These are phyloP conservation scores for Conticribra guillardii DNA, from an alignment of 108 stramenopile genomes.

Conservation along the genomic window DNA sequence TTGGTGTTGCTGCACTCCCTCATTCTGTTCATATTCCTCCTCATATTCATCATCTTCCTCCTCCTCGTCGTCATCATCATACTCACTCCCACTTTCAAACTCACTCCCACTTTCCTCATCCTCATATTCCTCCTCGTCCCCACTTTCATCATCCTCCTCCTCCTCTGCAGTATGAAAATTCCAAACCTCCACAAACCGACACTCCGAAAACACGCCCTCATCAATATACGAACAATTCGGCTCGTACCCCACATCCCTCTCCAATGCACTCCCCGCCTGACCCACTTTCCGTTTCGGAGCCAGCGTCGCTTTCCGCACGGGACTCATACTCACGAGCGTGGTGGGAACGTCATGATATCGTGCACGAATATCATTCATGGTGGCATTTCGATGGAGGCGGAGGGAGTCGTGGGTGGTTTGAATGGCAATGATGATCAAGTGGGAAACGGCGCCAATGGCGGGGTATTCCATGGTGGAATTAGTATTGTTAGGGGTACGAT, in stretches of 20 bases:
- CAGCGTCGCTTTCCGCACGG: slow-evolving; percentile 35
- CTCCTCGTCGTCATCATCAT: not conserved
- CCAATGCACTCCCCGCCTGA: slow-evolving; percentile 32
- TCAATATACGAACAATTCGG: slow-evolving; percentile 52
- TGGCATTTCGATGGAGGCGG: slow-evolving; percentile 24
- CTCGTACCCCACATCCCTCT: slow-evolving; percentile 46
- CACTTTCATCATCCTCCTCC: slow-evolving; percentile 26
- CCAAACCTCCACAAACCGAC: slow-evolving; percentile 50
- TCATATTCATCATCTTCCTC: not conserved
- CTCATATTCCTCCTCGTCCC: slow-evolving; percentile 5
- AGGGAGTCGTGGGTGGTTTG: slow-evolving; percentile 19
- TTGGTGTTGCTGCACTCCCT: too few relatives aligned
- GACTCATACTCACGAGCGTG: slow-evolving; percentile 47
- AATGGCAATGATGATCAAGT: slow-evolving; percentile 43
- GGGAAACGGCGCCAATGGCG: not conserved
- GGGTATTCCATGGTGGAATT: not conserved
- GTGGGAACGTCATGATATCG: slow-evolving; percentile 52
- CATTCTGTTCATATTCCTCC: not conserved
- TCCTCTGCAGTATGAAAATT: slow-evolving; percentile 50
- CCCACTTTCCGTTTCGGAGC: slow-evolving; percentile 35
- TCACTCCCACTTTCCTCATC: slow-evolving; percentile 14
- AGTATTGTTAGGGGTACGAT: not conserved
- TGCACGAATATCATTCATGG: slow-evolving; percentile 49
- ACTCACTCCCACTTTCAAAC: slow-evolving; percentile 11
- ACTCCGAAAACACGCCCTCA: slow-evolving; percentile 41